Base-by-base conservation (phyloP, 1,139 yeast genomes). In the Nakaseomyces uthaithaninus region DNA sequence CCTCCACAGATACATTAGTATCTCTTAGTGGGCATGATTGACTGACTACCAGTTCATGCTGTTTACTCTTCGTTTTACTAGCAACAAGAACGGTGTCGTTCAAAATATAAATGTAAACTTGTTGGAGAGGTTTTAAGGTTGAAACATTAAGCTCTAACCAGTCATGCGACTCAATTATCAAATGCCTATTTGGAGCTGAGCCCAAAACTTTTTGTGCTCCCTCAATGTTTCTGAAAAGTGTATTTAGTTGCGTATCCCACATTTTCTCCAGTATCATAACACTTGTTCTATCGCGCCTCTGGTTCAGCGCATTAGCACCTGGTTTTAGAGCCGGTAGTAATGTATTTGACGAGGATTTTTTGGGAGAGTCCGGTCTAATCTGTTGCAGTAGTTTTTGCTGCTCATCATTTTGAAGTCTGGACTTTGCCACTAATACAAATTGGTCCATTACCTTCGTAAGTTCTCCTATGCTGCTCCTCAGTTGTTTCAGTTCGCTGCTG, bases 101-200 rank as follows among this genome's bases (percentile, higher is more conserved):
- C 47, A 89, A 67, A 9, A 89, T 63, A 51, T 83, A 82, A 37
- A 89, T 63, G 55, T 83, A 94, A 2, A 81, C 79, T 2, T 87
- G 79, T 52, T 83, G 80, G 34, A 81, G 69, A 1, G 87, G 79
- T 56, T 85, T 83, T 77, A 89, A 80, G 15, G 95, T 87, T 0
- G 94, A 91, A 1, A 83, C 77, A 54, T 87, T 87, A 44, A 89
- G 67, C 60, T 89, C 95, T 46, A 73, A 75, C 96, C 96, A 89
- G 39, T 91, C 74, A 1, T 82, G 80, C 60, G 87, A 79, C 53
- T 86, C 93, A 8, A 80, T 74, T 22, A 86, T 66, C 2, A 89
- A 75, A 57, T 87, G 95, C 41, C 96, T 71, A 2, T 93, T 94
- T 0, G 93, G 85, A 5, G 74, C 63, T 1, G 86, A 76, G 19